Evolutionary conservation across 306 rosid species (phyloP).

Genomic region (Pterocarpus macrocarpus): DNA sequence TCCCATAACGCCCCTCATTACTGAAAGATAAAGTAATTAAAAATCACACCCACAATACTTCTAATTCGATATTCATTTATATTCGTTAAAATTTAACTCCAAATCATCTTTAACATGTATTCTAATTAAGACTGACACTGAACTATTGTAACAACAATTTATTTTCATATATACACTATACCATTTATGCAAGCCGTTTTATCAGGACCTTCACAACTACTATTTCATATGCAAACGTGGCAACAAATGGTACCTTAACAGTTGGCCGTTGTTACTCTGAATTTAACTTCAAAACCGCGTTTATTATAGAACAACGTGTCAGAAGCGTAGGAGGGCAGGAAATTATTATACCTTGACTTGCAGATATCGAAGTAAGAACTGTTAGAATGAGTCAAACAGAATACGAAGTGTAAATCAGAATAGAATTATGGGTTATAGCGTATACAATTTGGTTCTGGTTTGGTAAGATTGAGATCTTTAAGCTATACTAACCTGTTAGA

Average conservation of each 20-base stretch:
- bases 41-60: not conserved
- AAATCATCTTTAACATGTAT: not conserved
- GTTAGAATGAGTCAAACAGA: constrained; percentile 34
- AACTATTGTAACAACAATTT: no score
- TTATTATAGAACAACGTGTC: not conserved
- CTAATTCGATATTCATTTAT: not conserved
- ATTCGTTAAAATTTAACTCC: not conserved
- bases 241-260: not conserved
- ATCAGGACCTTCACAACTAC: not conserved
- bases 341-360: not conserved
- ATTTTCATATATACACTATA: no score
- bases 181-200: not conserved
- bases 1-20: not conserved
- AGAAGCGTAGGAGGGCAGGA: not conserved
- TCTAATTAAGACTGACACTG: not conserved
- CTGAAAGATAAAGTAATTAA: not conserved
- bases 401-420: not conserved
- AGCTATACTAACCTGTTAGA: no score
- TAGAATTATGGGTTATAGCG: not conserved
- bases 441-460: not conserved
- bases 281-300: constrained; percentile 6
- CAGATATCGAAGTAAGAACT: not conserved
- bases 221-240: not conserved
- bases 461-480: no score
- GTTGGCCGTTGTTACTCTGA: not conserved